phyloP scores from a whole-genome alignment of 208 protist species.

The Balamuthia mandrillaris region DNA sequence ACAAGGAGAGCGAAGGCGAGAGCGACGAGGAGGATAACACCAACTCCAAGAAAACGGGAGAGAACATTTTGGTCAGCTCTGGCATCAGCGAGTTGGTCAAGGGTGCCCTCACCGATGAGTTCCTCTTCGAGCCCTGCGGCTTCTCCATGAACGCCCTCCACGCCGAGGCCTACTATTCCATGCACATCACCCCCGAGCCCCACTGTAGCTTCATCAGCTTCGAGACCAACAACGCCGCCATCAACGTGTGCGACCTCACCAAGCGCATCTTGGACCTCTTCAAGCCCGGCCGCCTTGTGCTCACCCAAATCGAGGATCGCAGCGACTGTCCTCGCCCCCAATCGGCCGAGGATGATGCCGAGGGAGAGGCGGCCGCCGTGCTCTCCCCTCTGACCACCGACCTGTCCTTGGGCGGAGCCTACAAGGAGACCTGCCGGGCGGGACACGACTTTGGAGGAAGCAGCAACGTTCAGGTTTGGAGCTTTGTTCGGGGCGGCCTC shows the following conservation, averaged over 20 bases:
- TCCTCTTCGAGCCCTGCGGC: conserved; percentile 75
- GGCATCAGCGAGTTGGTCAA: conserved; percentile 53
- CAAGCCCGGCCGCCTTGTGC: conserved; percentile 30
- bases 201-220: conserved; percentile 73
- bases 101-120: conserved; percentile 50
- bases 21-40: no score
- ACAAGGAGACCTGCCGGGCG: no score
- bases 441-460: no score
- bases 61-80: background rate
- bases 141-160: conserved; percentile 73
- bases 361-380: no score
- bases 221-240: conserved; percentile 66
- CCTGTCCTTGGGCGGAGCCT: no score
- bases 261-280: conserved; percentile 53
- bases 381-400: no score
- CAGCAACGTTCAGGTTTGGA: no score
- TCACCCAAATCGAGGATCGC: background rate
- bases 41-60: no score
- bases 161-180: conserved; percentile 67
- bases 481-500: no score
- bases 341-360: no score
- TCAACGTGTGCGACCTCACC: conserved; percentile 48
- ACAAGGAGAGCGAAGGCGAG: background rate
- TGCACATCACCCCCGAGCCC: conserved; percentile 76
- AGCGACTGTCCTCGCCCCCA: no score